A percentile compares a stretch with the other conserved stretches of the same genome.
These are phyloP conservation scores for Colletotrichum agaves DNA, from an alignment of 2,329 filamentous ascomycete species.

Conservation along the genomic window DNA sequence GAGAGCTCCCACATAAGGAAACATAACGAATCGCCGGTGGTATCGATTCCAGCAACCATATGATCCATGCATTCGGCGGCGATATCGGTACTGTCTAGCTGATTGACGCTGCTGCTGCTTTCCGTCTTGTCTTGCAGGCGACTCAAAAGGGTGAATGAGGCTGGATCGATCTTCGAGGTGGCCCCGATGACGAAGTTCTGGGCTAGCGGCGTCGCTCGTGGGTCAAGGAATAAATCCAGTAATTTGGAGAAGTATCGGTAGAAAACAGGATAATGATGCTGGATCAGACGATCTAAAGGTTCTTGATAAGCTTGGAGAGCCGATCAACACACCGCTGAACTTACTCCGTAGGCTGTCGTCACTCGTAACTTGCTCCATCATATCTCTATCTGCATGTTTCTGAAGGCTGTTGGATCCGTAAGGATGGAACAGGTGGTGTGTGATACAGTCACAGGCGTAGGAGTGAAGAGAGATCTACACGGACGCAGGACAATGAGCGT, in stretches of 20 bases:
- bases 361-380: slow-evolving; percentile 76
- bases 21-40: slow-evolving; percentile 74
- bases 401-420: slow-evolving; percentile 70
- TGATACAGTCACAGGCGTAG: slow-evolving; percentile 76
- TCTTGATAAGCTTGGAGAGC: background rate
- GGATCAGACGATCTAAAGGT: slow-evolving; percentile 66
- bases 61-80: slow-evolving; percentile 79
- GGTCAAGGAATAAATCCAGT: slow-evolving; percentile 62
- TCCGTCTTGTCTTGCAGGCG: slow-evolving; percentile 64
- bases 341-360: slow-evolving; percentile 74
- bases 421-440: slow-evolving; percentile 75
- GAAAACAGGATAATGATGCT: slow-evolving; percentile 65
- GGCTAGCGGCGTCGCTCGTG: slow-evolving; percentile 67
- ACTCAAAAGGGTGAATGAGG: slow-evolving; percentile 66
- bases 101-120: slow-evolving; percentile 54
- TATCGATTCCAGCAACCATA: slow-evolving; percentile 78
- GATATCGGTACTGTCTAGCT: slow-evolving; percentile 64
- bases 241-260: slow-evolving; percentile 58
- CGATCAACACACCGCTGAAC: slow-evolving; percentile 35
- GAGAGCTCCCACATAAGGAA: slow-evolving; percentile 79
- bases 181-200: slow-evolving; percentile 68
- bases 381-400: slow-evolving; percentile 63
- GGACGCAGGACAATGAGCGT: background rate
- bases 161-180: slow-evolving; percentile 56
- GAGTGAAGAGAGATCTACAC: slow-evolving; percentile 60